These are phyloP conservation scores for Penicillium hesseltinei DNA, from an alignment of 2,329 filamentous ascomycete genomes.

Conservation along the genomic window DNA sequence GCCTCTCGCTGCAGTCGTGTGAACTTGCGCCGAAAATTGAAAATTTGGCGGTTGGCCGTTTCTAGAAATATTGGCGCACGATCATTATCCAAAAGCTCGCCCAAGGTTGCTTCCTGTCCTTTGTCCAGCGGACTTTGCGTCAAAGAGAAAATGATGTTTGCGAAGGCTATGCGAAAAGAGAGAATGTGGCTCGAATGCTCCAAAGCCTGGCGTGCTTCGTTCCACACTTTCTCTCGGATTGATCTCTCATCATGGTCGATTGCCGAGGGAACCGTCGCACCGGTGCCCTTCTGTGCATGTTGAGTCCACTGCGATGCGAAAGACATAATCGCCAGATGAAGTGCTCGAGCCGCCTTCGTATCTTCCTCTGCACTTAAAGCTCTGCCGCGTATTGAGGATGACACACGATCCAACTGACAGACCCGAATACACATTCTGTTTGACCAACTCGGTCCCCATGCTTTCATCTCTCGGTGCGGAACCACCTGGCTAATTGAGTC, in stretches of 20 bases:
- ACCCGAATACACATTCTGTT: constrained; percentile 47
- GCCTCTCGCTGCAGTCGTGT: constrained; percentile 15
- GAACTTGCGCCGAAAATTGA: constrained; percentile 29
- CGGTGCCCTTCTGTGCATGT: constrained; percentile 16
- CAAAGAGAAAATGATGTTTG: constrained; percentile 48
- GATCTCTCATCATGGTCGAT: constrained; percentile 35
- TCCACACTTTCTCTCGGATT: constrained; percentile 43
- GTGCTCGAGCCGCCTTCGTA: constrained; percentile 38
- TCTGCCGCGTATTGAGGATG: constrained; percentile 38
- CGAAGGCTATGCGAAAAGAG: constrained; percentile 48
- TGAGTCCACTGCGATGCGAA: constrained; percentile 46
- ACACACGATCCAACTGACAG: constrained; percentile 42
- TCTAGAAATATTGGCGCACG: constrained; percentile 40
- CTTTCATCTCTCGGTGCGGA: constrained; percentile 20
- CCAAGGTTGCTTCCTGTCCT: constrained; percentile 14
- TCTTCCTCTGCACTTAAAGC: constrained; percentile 39
- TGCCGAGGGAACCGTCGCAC: constrained; percentile 3
- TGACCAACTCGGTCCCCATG: constrained; percentile 41
- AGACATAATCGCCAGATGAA: constrained; percentile 45
- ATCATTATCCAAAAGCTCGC: constrained; percentile 25
- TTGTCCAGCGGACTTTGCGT: constrained; percentile 41
- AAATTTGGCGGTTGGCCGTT: constrained; percentile 42
- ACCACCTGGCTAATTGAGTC: constrained; percentile 17
- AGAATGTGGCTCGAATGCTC: constrained; percentile 40
- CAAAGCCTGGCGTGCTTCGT: constrained; percentile 42